A percentile compares a stretch with the other conserved stretches of the same genome.
These are phyloP conservation scores for Clavulina sp. DNA, from an alignment of 768 basidiomycete genomes.

Conservation along the genomic window DNA sequence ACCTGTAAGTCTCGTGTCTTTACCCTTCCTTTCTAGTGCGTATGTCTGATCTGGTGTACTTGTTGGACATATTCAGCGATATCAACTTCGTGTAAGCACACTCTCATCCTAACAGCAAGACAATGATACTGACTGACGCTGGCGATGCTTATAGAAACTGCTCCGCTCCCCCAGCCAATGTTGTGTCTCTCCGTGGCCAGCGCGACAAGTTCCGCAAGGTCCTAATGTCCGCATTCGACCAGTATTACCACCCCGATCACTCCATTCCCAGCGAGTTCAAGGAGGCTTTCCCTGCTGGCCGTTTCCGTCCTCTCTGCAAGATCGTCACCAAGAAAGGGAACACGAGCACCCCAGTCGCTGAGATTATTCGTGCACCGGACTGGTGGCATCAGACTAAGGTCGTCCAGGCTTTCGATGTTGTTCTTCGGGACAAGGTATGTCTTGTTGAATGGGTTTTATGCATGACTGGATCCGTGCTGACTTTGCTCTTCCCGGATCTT, in stretches of 20 bases:
- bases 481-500: slow-evolving; percentile 1
- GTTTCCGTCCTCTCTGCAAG: slow-evolving; percentile 81
- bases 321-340: slow-evolving; percentile 73
- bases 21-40: not conserved
- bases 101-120: slow-evolving; percentile 14
- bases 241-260: slow-evolving; percentile 81
- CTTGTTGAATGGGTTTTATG: not conserved
- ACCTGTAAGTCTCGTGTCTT: slow-evolving; percentile 39
- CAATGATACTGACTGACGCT: slow-evolving; percentile 12
- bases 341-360: slow-evolving; percentile 66
- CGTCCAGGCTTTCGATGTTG: slow-evolving; percentile 76
- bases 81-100: slow-evolving; percentile 58
- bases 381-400: slow-evolving; percentile 93
- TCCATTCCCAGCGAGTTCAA: slow-evolving; percentile 82
- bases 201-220: slow-evolving; percentile 63
- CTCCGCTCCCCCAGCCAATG: slow-evolving; percentile 55
- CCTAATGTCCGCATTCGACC: slow-evolving; percentile 61
- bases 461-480: not conserved
- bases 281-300: slow-evolving; percentile 83
- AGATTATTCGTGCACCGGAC: slow-evolving; percentile 74
- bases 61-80: slow-evolving; percentile 30
- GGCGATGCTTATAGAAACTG: slow-evolving; percentile 36
- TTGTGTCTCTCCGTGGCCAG: slow-evolving; percentile 60
- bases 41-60: not conserved
- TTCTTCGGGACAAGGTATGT: slow-evolving; percentile 65